Conservation (phyloP, 768 basidiomycete species). For the Coprinopsis marcescibilis region DNA sequence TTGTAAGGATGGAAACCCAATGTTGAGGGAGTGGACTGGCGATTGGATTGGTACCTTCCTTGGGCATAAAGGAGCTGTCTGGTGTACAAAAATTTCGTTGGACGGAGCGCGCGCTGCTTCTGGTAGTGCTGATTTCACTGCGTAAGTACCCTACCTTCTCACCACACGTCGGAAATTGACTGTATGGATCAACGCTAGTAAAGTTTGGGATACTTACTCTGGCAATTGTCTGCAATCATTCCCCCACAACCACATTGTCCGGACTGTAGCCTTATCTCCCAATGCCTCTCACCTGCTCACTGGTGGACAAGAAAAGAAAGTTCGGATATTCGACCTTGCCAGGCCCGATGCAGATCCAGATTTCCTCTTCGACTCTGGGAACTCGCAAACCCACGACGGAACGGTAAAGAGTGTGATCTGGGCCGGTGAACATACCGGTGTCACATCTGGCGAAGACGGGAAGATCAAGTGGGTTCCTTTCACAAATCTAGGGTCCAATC, state of each 20-base stretch:
- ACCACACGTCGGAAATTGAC: conserved; percentile 11
- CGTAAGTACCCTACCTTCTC: conserved; percentile 48
- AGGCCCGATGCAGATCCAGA: conserved; percentile 85
- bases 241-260: conserved; percentile 97
- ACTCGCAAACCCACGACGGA: conserved; percentile 73
- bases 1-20: conserved; percentile 98
- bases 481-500: background rate
- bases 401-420: conserved; percentile 91
- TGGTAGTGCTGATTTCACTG: conserved; percentile 95
- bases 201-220: conserved; percentile 93
- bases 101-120: conserved; percentile 86
- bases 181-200: conserved; percentile 40
- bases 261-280: conserved; percentile 85
- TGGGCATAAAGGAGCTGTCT: conserved; percentile 92
- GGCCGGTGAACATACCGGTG: conserved; percentile 82
- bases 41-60: conserved; percentile 97
- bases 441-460: conserved; percentile 91
- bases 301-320: conserved; percentile 97
- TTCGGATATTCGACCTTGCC: conserved; percentile 87
- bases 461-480: conserved; percentile 63
- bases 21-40: conserved; percentile 95
- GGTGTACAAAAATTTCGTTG: conserved; percentile 87
- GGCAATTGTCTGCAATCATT: conserved; percentile 92
- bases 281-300: conserved; percentile 66
- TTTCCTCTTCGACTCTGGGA: conserved; percentile 57